Conservation (phyloP, 768 basidiomycete genomes). For the Boletales sp. region DNA sequence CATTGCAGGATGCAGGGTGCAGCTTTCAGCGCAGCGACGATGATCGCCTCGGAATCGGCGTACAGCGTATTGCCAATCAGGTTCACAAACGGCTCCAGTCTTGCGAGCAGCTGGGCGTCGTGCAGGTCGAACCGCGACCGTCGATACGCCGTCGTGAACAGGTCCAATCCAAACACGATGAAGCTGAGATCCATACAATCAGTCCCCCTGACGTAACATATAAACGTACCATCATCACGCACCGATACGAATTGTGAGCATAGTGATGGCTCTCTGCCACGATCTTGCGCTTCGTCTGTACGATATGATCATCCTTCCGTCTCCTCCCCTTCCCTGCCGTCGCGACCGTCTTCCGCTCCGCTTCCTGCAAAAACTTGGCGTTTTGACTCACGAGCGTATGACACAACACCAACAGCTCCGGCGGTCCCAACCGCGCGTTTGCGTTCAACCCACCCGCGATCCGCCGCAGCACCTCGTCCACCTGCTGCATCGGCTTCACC, state of each 20-base stretch:
- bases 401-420: constrained; percentile 76
- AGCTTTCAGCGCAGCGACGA: constrained; percentile 73
- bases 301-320: constrained; percentile 55
- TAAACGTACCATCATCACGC: constrained; percentile 14
- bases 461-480: constrained; percentile 85
- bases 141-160: constrained; percentile 84
- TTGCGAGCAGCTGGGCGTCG: constrained; percentile 67
- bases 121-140: constrained; percentile 84
- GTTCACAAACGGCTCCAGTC: constrained; percentile 82
- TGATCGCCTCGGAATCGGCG: constrained; percentile 70
- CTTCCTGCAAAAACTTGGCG: constrained; percentile 76
- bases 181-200: constrained; percentile 49
- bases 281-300: constrained; percentile 72
- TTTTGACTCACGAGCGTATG: constrained; percentile 91
- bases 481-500: constrained; percentile 72
- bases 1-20: constrained; percentile 79
- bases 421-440: constrained; percentile 66
- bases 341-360: constrained; percentile 26
- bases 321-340: constrained; percentile 23
- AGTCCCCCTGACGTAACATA: no score
- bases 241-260: constrained; percentile 86
- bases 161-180: constrained; percentile 85
- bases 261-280: constrained; percentile 62
- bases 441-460: constrained; percentile 81
- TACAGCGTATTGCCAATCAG: constrained; percentile 92